Evolutionary conservation across 1,139 yeast species (phyloP).

Genomic region (Kodamaea suecica): DNA sequence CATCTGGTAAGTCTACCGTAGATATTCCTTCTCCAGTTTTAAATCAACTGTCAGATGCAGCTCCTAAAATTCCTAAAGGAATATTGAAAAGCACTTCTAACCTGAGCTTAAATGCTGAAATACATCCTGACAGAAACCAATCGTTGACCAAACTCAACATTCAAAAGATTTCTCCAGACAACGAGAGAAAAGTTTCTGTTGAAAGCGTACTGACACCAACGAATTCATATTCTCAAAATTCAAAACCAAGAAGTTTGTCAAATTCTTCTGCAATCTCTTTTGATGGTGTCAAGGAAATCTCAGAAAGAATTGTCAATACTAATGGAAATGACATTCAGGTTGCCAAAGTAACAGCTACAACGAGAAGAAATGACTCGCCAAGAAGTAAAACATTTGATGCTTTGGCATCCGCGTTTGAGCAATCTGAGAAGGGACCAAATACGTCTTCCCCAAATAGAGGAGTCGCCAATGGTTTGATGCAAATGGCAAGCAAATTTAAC

Average conservation of each 20-base stretch:
- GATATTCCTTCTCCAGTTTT: not conserved
- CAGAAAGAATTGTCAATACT: too few species aligned
- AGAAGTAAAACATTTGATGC: conserved; percentile 16
- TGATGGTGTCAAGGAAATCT: too few species aligned
- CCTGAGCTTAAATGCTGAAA: conserved; percentile 4
- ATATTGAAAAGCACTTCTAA: conserved; percentile 3
- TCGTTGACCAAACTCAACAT: conserved; percentile 9
- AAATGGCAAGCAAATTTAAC: conserved; percentile 14
- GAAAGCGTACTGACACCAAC: not conserved
- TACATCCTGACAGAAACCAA: conserved; percentile 8
- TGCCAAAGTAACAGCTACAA: too few species aligned
- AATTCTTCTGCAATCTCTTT: too few species aligned
- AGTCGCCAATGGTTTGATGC: conserved; percentile 6
- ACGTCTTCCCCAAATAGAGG: conserved; percentile 14
- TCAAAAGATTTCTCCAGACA: conserved; percentile 5
- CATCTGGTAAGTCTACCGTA: not conserved
- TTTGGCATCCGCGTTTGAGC: conserved; percentile 20
- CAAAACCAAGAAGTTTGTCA: not conserved
- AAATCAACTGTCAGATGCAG: not conserved
- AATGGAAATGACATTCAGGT: too few species aligned
- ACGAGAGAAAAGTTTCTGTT: not conserved
- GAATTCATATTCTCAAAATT: not conserved
- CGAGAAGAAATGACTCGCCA: conserved; percentile 11
- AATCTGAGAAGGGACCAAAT: conserved; percentile 4
- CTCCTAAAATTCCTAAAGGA: not conserved